Evolutionary conservation across 495 filamentous ascomycete genomes (phyloP).

Genomic region (Penicillium alfredii): DNA sequence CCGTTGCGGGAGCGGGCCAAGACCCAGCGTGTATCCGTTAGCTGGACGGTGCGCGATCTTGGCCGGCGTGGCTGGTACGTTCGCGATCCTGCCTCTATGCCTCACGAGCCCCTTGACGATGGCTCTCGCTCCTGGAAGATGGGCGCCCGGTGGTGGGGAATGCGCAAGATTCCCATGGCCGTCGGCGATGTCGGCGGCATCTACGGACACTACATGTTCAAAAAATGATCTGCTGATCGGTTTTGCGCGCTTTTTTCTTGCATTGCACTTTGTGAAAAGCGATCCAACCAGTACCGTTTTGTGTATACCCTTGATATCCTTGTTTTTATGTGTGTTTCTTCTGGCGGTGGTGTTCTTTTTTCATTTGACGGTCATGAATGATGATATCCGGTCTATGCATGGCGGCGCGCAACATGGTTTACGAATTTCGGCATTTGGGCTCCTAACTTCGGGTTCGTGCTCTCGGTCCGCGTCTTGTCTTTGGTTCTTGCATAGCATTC

Average conservation of each 20-base stretch:
- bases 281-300: no score
- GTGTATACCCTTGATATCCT: conserved; percentile 22
- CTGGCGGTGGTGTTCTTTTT: conserved; percentile 3
- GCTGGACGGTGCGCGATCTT: conserved; percentile 66
- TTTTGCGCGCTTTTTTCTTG: conserved; percentile 12
- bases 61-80: conserved; percentile 69
- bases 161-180: conserved; percentile 78
- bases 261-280: conserved; percentile 9
- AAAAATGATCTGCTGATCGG: conserved; percentile 42
- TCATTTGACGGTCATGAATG: conserved; percentile 21
- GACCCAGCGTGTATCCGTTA: conserved; percentile 43
- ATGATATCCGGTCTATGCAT: conserved; percentile 33
- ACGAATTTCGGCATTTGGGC: conserved; percentile 30
- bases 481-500: conserved; percentile 27
- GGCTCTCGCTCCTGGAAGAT: conserved; percentile 74
- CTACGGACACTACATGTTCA: conserved; percentile 85
- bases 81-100: conserved; percentile 41
- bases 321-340: conserved; percentile 4
- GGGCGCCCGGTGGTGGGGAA: conserved; percentile 85
- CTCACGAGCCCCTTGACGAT: conserved; percentile 30
- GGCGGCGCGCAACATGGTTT: conserved; percentile 29
- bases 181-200: conserved; percentile 74
- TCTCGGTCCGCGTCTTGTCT: conserved; percentile 23
- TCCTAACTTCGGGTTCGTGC: conserved; percentile 30
- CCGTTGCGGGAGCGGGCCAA: conserved; percentile 50